A percentile compares a stretch with the other conserved stretches of the same genome.
Evolutionary conservation across 1,139 yeast species (phyloP).

Genomic region (Pichia sp.): DNA sequence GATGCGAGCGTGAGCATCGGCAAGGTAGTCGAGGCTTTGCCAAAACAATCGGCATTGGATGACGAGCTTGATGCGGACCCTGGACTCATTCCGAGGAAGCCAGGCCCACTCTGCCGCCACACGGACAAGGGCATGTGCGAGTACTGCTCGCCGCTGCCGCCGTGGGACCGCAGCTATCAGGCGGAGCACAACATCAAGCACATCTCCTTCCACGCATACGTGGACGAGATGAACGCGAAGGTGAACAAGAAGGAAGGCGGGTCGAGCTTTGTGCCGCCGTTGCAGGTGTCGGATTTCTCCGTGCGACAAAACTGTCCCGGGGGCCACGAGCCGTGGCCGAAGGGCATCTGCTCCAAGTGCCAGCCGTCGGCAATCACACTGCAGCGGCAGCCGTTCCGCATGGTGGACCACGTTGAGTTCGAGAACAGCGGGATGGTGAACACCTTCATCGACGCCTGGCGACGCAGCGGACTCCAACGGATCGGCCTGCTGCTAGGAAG

Average conservation of each 20-base stretch:
- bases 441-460: conserved; percentile 86
- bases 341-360: conserved; percentile 93
- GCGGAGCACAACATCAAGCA: conserved; percentile 80
- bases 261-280: conserved; percentile 75
- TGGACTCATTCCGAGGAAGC: conserved; percentile 69
- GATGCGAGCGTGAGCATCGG: conserved; percentile 19
- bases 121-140: conserved; percentile 97
- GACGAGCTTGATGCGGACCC: conserved; percentile 58
- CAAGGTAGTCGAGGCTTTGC: conserved; percentile 3
- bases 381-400: conserved; percentile 83
- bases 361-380: conserved; percentile 94
- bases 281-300: conserved; percentile 65
- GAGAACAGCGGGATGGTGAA: conserved; percentile 70
- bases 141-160: conserved; percentile 92
- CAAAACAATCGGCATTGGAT: conserved; percentile 55
- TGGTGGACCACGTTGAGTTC: conserved; percentile 97
- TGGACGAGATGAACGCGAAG: conserved; percentile 66
- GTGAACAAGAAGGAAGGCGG: conserved; percentile 61
- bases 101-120: conserved; percentile 72
- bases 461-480: conserved; percentile 82
- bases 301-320: conserved; percentile 64
- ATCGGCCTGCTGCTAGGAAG: conserved; percentile 81
- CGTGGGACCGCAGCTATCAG: conserved; percentile 82
- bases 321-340: conserved; percentile 93
- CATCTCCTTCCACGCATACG: conserved; percentile 77